These are phyloP conservation scores for Starmerella scarabaei DNA, from an alignment of 805 yeast genomes.

Conservation along the genomic window DNA sequence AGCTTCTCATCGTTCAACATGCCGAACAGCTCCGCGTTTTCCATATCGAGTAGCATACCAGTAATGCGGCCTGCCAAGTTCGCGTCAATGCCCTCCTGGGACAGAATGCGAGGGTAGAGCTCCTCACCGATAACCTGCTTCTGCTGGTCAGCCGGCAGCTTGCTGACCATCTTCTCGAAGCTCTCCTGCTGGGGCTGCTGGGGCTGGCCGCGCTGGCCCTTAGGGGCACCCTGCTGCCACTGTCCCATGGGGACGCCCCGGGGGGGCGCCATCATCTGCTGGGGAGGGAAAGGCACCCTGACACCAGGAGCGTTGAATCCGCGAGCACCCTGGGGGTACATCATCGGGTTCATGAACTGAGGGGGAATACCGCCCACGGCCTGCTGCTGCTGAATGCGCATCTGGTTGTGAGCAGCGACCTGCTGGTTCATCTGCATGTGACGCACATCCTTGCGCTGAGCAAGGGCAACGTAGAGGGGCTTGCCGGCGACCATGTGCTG, in stretches of 20 bases:
- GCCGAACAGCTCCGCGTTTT: slow-evolving; percentile 76
- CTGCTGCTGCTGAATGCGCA: slow-evolving; percentile 95
- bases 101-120: slow-evolving; percentile 80
- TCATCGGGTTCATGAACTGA: slow-evolving; percentile 45
- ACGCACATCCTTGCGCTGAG: slow-evolving; percentile 97
- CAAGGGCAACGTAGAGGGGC: slow-evolving; percentile 96
- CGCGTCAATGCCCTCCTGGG: slow-evolving; percentile 77
- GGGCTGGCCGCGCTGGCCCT: slow-evolving; percentile 26
- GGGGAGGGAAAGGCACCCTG: slow-evolving; percentile 39
- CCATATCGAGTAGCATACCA: slow-evolving; percentile 96
- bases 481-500: slow-evolving; percentile 89
- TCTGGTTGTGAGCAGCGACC: slow-evolving; percentile 94
- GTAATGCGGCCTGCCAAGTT: slow-evolving; percentile 98
- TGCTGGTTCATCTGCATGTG: slow-evolving; percentile 95
- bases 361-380: slow-evolving; percentile 63
- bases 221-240: slow-evolving; percentile 30
- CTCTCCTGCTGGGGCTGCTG: not conserved
- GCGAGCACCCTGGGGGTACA: slow-evolving; percentile 50
- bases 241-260: slow-evolving; percentile 30
- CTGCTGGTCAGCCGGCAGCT: slow-evolving; percentile 65
- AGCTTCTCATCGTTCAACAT: slow-evolving; percentile 81
- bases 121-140: slow-evolving; percentile 98
- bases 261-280: slow-evolving; percentile 27
- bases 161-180: slow-evolving; percentile 56
- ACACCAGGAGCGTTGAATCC: slow-evolving; percentile 78